phyloP scores from a whole-genome alignment of 139 green algal species.

The Micromonas commoda region DNA sequence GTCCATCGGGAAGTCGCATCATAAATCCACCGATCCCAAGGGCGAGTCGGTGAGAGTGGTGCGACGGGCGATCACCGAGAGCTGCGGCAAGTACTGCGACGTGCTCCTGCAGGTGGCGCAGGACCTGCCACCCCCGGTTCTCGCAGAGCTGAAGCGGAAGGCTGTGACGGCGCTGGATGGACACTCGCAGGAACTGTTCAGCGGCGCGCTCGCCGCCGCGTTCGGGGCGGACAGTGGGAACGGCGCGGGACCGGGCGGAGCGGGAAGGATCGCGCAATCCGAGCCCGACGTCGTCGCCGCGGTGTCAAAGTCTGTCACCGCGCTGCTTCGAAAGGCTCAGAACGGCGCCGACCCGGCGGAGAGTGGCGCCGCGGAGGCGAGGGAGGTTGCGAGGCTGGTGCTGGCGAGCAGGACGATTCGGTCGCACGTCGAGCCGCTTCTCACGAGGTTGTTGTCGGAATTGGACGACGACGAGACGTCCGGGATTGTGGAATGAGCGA shows the following conservation, averaged over 20 bases:
- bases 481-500: neutral
- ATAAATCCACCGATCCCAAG: neutral
- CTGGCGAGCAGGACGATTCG: neutral
- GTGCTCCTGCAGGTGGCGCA: neutral
- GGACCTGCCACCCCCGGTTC: neutral
- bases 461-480: neutral
- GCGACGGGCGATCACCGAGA: neutral
- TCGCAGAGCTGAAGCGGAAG: neutral
- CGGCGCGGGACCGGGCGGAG: no score
- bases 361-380: neutral
- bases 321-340: neutral
- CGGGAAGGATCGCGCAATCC: neutral
- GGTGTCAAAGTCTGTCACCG: neutral
- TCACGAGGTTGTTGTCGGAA: neutral
- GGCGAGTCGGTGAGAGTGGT: neutral
- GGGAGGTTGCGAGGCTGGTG: neutral
- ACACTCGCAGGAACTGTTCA: neutral
- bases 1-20: no score
- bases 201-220: neutral
- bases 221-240: neutral
- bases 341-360: neutral
- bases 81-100: neutral
- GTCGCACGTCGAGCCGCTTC: neutral
- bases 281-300: neutral
- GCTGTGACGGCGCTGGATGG: neutral